A percentile compares a stretch with the other conserved stretches of the same genome.
Conservation (phyloP, 164 flowering plant species). For the Buxus sempervirens region DNA sequence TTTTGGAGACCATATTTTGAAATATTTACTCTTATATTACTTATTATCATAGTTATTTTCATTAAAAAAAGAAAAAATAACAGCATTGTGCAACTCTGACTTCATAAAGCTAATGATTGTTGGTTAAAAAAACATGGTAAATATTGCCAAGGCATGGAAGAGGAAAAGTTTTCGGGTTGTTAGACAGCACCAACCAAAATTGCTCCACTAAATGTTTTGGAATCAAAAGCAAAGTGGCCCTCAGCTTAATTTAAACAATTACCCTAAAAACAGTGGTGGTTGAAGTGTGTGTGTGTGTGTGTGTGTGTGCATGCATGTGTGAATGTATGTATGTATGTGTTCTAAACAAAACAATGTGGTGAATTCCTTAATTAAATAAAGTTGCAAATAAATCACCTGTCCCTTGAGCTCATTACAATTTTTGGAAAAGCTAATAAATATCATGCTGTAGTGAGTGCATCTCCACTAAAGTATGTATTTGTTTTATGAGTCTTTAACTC, state of each 20-base stretch:
- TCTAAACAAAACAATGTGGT: not conserved
- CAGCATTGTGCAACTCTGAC: too few relatives aligned
- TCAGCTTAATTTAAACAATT: not conserved
- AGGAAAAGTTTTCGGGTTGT: not conserved
- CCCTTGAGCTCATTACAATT: not conserved
- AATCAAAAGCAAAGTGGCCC: not conserved
- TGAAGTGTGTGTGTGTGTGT: too few relatives aligned
- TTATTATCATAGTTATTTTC: too few relatives aligned
- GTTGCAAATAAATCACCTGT: not conserved
- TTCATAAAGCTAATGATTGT: not conserved
- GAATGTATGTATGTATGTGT: too few relatives aligned
- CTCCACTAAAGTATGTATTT: not conserved
- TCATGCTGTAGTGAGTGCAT: not conserved
- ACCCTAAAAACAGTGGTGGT: too few relatives aligned
- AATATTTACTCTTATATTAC: too few relatives aligned
- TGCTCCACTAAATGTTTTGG: too few relatives aligned
- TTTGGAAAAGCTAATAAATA: not conserved
- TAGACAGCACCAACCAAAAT: not conserved
- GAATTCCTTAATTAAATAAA: not conserved
- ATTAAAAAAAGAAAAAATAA: too few relatives aligned
- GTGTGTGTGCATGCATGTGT: too few relatives aligned
- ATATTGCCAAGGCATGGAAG: not conserved
- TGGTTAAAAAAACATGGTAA: not conserved
- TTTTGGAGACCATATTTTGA: too few relatives aligned
- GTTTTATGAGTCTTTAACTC: too few relatives aligned